Conservation (phyloP, 257 asterid genomes). For the Solanum appendiculatum region DNA sequence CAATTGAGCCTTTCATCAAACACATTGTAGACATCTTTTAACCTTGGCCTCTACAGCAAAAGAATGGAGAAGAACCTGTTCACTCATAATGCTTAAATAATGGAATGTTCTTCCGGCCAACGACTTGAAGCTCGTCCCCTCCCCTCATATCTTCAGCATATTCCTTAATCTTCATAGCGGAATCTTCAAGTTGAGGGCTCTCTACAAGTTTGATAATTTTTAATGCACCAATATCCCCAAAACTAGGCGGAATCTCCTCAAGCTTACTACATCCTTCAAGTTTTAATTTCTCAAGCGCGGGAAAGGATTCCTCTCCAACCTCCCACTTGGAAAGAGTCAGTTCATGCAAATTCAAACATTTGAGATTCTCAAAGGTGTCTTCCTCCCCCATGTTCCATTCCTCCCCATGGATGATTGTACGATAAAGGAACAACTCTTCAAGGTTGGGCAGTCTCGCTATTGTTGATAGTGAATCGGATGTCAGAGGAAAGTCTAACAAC, state of each 20-base stretch:
- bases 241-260: background rate
- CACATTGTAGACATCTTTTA: too few relatives aligned
- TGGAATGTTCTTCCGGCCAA: too few relatives aligned
- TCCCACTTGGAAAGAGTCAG: background rate
- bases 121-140: too few relatives aligned
- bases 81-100: too few relatives aligned
- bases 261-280: rapidly evolving
- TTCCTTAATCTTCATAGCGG: too few relatives aligned
- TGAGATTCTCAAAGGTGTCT: background rate
- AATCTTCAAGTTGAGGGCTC: background rate
- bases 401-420: background rate
- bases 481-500: rapidly evolving
- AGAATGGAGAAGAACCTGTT: too few relatives aligned
- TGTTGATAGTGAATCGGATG: background rate
- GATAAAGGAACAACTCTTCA: background rate
- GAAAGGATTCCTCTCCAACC: background rate
- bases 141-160: too few relatives aligned
- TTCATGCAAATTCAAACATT: rapidly evolving
- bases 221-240: background rate
- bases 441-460: background rate
- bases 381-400: background rate
- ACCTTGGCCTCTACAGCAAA: too few relatives aligned
- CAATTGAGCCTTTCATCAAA: too few relatives aligned
- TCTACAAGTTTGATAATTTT: background rate
- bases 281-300: background rate